Conservation (phyloP, 345 rosid genomes). For the Corchorus capsularis region DNA sequence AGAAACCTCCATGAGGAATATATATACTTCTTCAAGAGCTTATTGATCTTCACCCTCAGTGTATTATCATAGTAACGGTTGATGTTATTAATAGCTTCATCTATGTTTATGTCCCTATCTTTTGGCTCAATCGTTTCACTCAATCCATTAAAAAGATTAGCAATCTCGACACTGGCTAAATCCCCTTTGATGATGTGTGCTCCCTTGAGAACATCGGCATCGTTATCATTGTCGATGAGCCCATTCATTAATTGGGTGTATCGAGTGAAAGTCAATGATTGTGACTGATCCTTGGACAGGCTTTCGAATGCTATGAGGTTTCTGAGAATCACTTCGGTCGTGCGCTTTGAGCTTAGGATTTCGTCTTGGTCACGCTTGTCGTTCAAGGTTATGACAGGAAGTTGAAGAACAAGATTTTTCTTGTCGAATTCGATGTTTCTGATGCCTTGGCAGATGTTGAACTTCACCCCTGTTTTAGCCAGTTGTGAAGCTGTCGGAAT, state of each 20-base stretch:
- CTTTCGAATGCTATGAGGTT: too few relatives aligned
- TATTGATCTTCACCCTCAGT: neutral
- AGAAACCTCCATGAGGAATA: neutral
- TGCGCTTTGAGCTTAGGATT: neutral
- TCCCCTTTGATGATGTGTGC: neutral
- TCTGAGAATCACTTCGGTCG: too few relatives aligned
- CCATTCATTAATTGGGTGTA: too few relatives aligned
- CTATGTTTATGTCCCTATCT: slow-evolving; percentile 1
- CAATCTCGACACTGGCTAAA: neutral
- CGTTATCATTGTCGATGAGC: neutral
- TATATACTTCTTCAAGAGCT: neutral
- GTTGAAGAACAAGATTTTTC: neutral
- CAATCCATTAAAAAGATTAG: neutral
- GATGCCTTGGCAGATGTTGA: neutral
- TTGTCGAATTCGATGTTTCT: neutral
- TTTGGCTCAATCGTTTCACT: neutral
- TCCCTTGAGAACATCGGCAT: neutral
- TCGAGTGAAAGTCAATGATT: too few relatives aligned
- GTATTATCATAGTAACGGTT: neutral
- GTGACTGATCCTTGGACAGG: too few relatives aligned
- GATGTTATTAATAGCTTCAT: neutral
- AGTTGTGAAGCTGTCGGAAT: neutral
- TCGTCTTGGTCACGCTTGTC: neutral
- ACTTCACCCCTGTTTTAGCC: neutral
- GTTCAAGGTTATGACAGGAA: neutral